These are phyloP conservation scores for Leccinum obscurum DNA, from an alignment of 768 basidiomycete genomes.

Conservation along the genomic window DNA sequence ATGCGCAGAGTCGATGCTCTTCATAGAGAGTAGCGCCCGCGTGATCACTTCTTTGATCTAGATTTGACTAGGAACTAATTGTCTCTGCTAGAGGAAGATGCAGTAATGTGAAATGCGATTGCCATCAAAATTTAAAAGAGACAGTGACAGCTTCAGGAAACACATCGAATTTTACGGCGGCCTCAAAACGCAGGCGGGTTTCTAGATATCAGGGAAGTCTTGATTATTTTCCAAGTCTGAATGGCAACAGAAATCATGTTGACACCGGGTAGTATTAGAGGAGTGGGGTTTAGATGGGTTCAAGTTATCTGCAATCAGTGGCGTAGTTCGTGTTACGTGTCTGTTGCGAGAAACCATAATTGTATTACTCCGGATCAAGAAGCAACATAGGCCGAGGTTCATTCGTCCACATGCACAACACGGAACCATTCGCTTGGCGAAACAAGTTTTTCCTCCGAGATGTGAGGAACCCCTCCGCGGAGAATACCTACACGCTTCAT, in stretches of 20 bases:
- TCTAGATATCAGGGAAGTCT: not conserved
- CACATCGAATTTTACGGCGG: not conserved
- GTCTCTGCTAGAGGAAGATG: not conserved
- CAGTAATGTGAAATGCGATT: not conserved
- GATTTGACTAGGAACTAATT: too few species aligned
- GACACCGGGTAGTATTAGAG: too few species aligned
- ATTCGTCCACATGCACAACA: not conserved
- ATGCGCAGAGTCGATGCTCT: too few species aligned
- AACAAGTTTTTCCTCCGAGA: constrained; percentile 4
- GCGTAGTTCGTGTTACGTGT: not conserved
- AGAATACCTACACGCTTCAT: constrained; percentile 11
- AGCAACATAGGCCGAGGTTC: not conserved
- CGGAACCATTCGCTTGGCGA: constrained; percentile 5
- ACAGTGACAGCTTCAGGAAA: not conserved
- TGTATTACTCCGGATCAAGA: not conserved
- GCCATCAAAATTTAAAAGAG: not conserved
- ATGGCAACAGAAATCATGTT: too few species aligned
- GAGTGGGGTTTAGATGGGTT: not conserved
- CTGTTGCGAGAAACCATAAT: not conserved
- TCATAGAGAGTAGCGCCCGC: too few species aligned
- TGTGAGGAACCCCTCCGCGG: not conserved
- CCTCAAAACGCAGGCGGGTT: not conserved
- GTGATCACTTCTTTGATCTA: too few species aligned
- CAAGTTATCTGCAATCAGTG: not conserved
- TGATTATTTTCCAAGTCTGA: too few species aligned